phyloP scores from a whole-genome alignment of 495 filamentous ascomycete genomes.

The Filosporella fistucella region DNA sequence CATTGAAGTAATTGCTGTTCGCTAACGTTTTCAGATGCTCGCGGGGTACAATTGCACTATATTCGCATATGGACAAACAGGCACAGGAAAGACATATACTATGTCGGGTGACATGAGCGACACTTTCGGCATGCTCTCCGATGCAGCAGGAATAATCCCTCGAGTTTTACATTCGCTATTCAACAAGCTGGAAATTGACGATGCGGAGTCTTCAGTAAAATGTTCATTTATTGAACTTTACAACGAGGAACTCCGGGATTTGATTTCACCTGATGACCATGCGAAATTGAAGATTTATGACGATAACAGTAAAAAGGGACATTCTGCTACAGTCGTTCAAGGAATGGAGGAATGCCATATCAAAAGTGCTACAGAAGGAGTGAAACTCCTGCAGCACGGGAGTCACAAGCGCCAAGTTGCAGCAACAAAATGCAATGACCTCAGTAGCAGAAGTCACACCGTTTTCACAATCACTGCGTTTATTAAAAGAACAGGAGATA shows the following conservation, averaged over 20 bases:
- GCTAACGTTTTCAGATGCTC: constrained; percentile 78
- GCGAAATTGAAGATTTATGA: constrained; percentile 93
- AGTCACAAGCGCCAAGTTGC: constrained; percentile 94
- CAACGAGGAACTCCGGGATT: constrained; percentile 91
- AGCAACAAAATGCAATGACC: constrained; percentile 96
- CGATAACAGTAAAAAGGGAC: constrained; percentile 77
- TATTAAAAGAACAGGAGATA: constrained; percentile 74
- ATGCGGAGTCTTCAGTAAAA: constrained; percentile 86
- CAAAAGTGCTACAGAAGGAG: constrained; percentile 75
- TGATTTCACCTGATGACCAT: constrained; percentile 75
- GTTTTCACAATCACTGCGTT: constrained; percentile 92
- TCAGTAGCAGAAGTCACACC: constrained; percentile 92
- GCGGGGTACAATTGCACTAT: constrained; percentile 98
- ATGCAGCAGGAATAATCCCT: constrained; percentile 91
- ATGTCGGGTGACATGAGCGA: constrained; percentile 98
- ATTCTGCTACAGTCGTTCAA: constrained; percentile 78
- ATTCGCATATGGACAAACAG: constrained; percentile 97
- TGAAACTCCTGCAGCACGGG: constrained; percentile 82
- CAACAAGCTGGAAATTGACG: constrained; percentile 68
- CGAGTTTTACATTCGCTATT: constrained; percentile 84
- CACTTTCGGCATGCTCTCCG: constrained; percentile 76
- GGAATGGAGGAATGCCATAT: constrained; percentile 97
- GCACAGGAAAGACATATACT: constrained; percentile 97
- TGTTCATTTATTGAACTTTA: constrained; percentile 99
- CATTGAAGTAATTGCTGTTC: constrained; percentile 11